Evolutionary conservation across 352 stramenopile genomes (phyloP).

Genomic region (Saprolegnia parasitica): DNA sequence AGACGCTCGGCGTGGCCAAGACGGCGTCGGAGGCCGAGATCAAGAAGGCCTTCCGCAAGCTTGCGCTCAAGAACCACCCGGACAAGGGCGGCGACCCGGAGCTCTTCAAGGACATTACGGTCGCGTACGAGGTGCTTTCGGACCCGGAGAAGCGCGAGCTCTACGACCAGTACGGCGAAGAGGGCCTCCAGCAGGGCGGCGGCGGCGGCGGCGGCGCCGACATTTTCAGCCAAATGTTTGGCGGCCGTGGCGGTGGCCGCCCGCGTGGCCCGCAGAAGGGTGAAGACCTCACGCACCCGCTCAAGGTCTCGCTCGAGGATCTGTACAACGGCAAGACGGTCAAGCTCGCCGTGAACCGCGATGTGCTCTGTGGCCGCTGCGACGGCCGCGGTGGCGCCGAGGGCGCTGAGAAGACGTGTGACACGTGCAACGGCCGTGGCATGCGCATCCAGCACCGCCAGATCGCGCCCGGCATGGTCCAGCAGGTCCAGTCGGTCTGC

Average conservation of each 20-base stretch:
- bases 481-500: constrained; percentile 96
- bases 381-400: constrained; percentile 88
- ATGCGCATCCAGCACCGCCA: constrained; percentile 94
- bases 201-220: constrained; percentile 70
- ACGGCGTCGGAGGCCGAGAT: constrained; percentile 75
- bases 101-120: constrained; percentile 91
- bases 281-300: constrained; percentile 91
- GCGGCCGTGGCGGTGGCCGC: constrained; percentile 56
- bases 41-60: constrained; percentile 89
- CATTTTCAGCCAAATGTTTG: constrained; percentile 98
- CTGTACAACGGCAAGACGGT: constrained; percentile 99
- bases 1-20: constrained; percentile 82
- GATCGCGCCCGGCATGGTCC: constrained; percentile 97
- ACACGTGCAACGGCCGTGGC: constrained; percentile 93
- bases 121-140: constrained; percentile 96
- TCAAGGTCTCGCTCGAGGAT: constrained; percentile 97
- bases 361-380: constrained; percentile 87
- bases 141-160: constrained; percentile 88
- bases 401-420: constrained; percentile 90
- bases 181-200: constrained; percentile 93
- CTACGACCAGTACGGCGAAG: constrained; percentile 95
- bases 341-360: constrained; percentile 95
- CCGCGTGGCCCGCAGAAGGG: constrained; percentile 90
- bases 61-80: constrained; percentile 94
- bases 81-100: constrained; percentile 98